A percentile compares a stretch with the other conserved stretches of the same genome.
Evolutionary conservation across 495 filamentous ascomycete genomes (phyloP).

Genomic region (Podospora conica): DNA sequence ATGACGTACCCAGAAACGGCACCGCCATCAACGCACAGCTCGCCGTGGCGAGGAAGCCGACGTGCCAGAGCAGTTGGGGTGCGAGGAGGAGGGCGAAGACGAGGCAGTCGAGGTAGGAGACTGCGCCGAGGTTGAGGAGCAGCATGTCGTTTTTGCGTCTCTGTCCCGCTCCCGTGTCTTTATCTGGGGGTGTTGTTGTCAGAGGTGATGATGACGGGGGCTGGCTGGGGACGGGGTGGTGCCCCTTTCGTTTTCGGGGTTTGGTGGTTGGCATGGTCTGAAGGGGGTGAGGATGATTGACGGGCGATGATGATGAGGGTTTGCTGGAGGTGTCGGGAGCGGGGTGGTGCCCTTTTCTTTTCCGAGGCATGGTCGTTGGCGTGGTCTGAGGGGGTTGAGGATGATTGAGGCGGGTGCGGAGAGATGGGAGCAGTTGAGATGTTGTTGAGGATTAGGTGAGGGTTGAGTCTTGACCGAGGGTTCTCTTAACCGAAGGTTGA

Average conservation of each 20-base stretch:
- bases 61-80: slow-evolving; percentile 58
- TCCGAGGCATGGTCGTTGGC: not conserved
- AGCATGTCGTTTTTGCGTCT: slow-evolving; percentile 6
- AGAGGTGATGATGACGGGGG: not conserved
- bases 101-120: slow-evolving; percentile 66
- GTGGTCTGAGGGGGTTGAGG: no score
- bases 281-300: no score
- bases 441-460: not conserved
- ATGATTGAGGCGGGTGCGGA: not conserved
- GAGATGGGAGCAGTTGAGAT: not conserved
- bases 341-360: not conserved
- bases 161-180: not conserved
- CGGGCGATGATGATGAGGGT: not conserved
- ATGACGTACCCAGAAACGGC: slow-evolving; percentile 59
- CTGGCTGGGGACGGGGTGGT: not conserved
- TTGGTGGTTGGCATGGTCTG: no score
- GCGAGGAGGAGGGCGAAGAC: slow-evolving; percentile 59
- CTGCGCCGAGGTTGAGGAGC: slow-evolving; percentile 50
- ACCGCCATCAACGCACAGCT: slow-evolving; percentile 53
- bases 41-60: slow-evolving; percentile 50
- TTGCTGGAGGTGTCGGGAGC: no score
- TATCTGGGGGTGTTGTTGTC: not conserved
- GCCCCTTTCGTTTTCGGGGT: not conserved
- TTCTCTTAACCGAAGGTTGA: not conserved
- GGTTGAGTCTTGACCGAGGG: no score